Base-by-base conservation (phyloP, 352 stramenopile species). In the Phytopythium mirpurense region DNA sequence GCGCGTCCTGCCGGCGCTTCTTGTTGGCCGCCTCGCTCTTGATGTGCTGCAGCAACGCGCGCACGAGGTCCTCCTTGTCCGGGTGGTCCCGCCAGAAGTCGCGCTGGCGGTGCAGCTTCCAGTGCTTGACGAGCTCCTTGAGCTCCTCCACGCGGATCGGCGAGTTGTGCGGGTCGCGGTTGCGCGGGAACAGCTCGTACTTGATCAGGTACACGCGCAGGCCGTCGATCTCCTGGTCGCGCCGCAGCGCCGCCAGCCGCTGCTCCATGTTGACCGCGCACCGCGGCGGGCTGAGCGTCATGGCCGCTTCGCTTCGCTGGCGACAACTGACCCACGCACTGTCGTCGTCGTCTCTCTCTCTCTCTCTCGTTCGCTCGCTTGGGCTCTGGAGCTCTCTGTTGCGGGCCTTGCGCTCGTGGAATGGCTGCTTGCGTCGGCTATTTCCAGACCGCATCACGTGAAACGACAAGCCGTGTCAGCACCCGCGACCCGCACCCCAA, bases 81-180 rank as follows among this genome's bases (percentile, higher is more conserved):
- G 84, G 83, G 51, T 96, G 83, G 57, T 94, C 86, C 23, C 85
- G 85, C 88, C 85, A 96, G 58, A 96, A 96, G 15, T 86, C 83
- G 9, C 86, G 85, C 60, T 96, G 82, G 8, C 75, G 78, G 49
- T 96, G 88, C 5, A 96, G 71, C 61, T 96, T 95, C 85, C 88
- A 96, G 64, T 93, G 79, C 54, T 95, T 91, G 15, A 96, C 86
- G 11, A 96, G 70, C 56, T 96, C 90, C 62, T 96, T 96, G 40
- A 96, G 78, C 68, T 96, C 85, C 42, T 96, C 86, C 23, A 91
- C 62, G 38, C 80, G 78, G 63, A 93, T 95, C 24, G 78, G 83
- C 41, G 82, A 93, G 71, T 93, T 95, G 50, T 91, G 66, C 2
- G 82, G 82, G 62, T 91, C 84, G 16, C 83, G 78, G 38, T 91